These are phyloP conservation scores for Cryphonectria japonica DNA, from an alignment of 2,329 filamentous ascomycete species.

Conservation along the genomic window DNA sequence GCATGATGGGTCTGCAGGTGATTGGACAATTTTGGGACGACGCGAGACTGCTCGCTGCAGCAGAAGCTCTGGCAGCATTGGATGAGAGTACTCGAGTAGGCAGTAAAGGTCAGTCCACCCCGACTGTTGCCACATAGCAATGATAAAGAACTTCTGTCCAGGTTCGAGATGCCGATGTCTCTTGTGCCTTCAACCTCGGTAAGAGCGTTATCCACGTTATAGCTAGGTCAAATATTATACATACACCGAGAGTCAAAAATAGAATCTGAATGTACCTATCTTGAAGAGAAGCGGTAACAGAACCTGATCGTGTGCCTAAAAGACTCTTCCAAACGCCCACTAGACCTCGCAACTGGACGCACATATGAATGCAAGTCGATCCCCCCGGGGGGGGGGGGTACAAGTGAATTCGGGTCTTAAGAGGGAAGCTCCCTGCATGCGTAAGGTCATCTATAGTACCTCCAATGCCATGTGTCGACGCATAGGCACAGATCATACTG, in stretches of 20 bases:
- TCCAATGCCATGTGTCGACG: neutral
- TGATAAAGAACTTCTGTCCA: neutral
- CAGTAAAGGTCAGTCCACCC: neutral
- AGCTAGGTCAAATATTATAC: neutral
- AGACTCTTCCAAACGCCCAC: too few relatives aligned
- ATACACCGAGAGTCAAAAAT: neutral
- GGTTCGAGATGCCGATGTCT: neutral
- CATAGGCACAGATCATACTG: neutral
- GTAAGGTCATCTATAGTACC: neutral
- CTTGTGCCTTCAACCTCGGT: neutral
- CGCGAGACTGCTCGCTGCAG: slow-evolving; percentile 62
- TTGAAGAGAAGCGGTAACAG: neutral
- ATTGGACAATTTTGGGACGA: slow-evolving; percentile 85
- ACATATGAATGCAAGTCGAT: neutral
- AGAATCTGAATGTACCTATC: neutral
- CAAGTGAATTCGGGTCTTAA: too few relatives aligned
- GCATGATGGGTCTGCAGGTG: slow-evolving; percentile 66
- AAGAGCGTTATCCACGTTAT: neutral
- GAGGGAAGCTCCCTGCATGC: neutral
- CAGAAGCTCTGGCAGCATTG: slow-evolving; percentile 45
- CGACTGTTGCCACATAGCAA: neutral
- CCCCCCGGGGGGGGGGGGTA: too few relatives aligned
- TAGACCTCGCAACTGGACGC: neutral
- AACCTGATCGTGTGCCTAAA: too few relatives aligned
- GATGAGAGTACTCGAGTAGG: neutral